Conservation (phyloP, 202 grass and related monocot species). For the Panicum hallii region DNA sequence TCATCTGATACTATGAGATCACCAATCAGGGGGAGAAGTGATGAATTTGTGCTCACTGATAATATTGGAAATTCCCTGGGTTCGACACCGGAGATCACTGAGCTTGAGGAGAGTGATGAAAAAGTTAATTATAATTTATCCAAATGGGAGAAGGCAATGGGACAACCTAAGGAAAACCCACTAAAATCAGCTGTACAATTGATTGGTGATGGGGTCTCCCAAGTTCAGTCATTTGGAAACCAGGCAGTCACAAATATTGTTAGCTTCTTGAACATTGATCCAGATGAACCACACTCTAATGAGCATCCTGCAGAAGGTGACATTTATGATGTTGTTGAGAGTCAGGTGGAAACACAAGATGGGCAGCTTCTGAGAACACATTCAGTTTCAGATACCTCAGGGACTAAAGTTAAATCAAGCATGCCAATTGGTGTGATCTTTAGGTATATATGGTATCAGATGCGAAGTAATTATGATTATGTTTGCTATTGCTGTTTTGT, state of each 20-base stretch:
- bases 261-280: constrained; percentile 93
- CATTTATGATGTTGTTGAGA: constrained; percentile 59
- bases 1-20: constrained; percentile 57
- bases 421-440: constrained; percentile 87
- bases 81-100: constrained; percentile 78
- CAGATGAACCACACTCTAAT: constrained; percentile 67
- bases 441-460: constrained; percentile 86
- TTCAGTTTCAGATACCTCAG: constrained; percentile 72
- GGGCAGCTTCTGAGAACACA: constrained; percentile 61
- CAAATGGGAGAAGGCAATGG: constrained; percentile 59
- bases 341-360: constrained; percentile 50
- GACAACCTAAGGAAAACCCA: constrained; percentile 77
- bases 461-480: constrained; percentile 97
- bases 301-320: constrained; percentile 50
- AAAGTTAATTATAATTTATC: constrained; percentile 50
- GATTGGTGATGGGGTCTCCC: constrained; percentile 96
- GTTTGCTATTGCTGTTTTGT: constrained; percentile 98
- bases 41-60: constrained; percentile 59
- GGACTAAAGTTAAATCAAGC: constrained; percentile 49
- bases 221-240: constrained; percentile 95
- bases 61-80: constrained; percentile 63
- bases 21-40: constrained; percentile 58
- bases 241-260: constrained; percentile 98
- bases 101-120: constrained; percentile 64
- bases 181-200: constrained; percentile 94